Evolutionary conservation across 1,284 basidiomycete species (phyloP).

Genomic region (Marasmius tenuissimus): DNA sequence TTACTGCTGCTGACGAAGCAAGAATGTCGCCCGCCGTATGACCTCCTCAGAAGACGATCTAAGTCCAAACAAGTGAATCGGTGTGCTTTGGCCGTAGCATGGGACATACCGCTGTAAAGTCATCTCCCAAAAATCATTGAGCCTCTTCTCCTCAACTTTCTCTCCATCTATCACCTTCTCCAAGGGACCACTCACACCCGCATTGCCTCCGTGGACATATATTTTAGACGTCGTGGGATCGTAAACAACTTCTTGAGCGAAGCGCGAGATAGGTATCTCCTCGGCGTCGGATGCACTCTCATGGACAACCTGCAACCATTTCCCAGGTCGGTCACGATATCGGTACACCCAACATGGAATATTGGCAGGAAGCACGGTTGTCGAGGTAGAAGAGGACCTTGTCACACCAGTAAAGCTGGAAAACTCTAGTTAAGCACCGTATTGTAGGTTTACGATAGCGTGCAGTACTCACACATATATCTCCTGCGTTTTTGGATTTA

Average conservation of each 20-base stretch:
- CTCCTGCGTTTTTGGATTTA: constrained; percentile 62
- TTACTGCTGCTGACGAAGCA: constrained; percentile 69
- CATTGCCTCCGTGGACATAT: constrained; percentile 75
- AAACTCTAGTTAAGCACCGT: background rate
- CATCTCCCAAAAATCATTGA: constrained; percentile 81
- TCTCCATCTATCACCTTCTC: constrained; percentile 19
- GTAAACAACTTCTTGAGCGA: constrained; percentile 77
- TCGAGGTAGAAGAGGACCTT: background rate
- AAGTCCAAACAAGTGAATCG: constrained; percentile 7
- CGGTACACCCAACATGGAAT: background rate
- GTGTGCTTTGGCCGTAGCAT: background rate
- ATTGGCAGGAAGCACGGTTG: background rate
- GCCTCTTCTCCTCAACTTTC: constrained; percentile 31
- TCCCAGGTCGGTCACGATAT: constrained; percentile 1
- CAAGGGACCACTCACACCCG: constrained; percentile 33
- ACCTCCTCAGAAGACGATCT: constrained; percentile 62
- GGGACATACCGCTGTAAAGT: constrained; percentile 54
- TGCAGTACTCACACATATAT: constrained; percentile 76
- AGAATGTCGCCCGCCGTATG: constrained; percentile 57
- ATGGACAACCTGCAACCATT: background rate
- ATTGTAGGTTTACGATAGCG: constrained; percentile 52
- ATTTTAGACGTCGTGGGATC: constrained; percentile 53
- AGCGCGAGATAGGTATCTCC: constrained; percentile 54
- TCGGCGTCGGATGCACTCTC: constrained; percentile 12
- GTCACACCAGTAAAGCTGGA: background rate